Evolutionary conservation across 257 asterid species (phyloP).

Genomic region (Phtheirospermum japonicum): DNA sequence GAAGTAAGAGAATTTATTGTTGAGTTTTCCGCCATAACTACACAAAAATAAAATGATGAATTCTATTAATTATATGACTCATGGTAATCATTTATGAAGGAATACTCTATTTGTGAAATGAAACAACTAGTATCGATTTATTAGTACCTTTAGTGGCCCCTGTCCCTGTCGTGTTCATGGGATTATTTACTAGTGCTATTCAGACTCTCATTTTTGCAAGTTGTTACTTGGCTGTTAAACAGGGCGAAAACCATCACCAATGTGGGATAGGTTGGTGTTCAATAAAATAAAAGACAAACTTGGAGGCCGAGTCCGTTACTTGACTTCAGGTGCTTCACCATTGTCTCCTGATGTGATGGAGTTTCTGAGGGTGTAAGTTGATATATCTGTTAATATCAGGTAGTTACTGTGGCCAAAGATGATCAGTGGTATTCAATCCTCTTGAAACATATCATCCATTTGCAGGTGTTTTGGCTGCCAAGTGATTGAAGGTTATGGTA

Average conservation of each 20-base stretch:
- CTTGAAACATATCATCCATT: constrained; percentile 23
- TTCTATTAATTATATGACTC: neutral
- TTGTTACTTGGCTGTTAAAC: constrained; percentile 16
- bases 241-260: constrained; percentile 91
- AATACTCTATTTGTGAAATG: constrained; percentile 11
- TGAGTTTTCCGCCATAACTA: neutral
- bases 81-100: neutral
- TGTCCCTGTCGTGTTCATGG: neutral
- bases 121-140: neutral
- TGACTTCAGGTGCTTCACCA: constrained; percentile 98
- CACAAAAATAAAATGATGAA: neutral
- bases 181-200: neutral
- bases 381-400: constrained; percentile 5
- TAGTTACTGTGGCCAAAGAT: constrained; percentile 6
- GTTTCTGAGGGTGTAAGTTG: constrained; percentile 87
- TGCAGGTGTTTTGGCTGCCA: constrained; percentile 87
- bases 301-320: constrained; percentile 89
- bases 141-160: neutral
- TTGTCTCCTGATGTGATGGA: constrained; percentile 96
- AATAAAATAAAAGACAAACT: constrained; percentile 89
- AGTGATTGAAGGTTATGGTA: constrained; percentile 90
- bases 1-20: neutral
- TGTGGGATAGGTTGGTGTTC: constrained; percentile 95
- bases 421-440: constrained; percentile 22
- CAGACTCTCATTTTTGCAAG: constrained; percentile 9